phyloP scores from a whole-genome alignment of 768 basidiomycete species.

The Filobasidium wieringae region DNA sequence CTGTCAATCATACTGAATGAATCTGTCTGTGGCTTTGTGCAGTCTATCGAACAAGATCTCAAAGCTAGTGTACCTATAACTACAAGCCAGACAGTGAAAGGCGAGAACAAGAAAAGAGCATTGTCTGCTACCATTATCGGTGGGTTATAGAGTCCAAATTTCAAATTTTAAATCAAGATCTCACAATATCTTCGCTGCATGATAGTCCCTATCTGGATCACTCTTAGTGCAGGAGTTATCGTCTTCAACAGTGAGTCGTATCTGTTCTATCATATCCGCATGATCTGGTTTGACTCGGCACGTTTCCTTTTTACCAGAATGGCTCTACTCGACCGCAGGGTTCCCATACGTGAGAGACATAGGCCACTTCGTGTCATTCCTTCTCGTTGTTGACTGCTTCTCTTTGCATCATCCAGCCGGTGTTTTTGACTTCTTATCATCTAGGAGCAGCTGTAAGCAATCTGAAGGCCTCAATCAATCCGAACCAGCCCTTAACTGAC shows the following conservation, averaged over 20 bases:
- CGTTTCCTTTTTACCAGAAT: background rate
- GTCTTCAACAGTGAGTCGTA: background rate
- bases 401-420: slow-evolving; percentile 71
- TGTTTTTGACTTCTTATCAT: slow-evolving; percentile 86
- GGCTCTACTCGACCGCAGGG: background rate
- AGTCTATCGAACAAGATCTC: background rate
- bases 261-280: background rate
- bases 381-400: too few species aligned
- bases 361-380: too few species aligned
- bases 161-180: background rate
- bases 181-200: background rate
- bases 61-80: background rate
- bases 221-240: background rate
- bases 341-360: background rate
- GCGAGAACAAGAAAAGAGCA: background rate
- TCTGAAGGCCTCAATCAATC: background rate
- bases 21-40: background rate
- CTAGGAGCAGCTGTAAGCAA: slow-evolving; percentile 50
- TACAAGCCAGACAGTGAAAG: background rate
- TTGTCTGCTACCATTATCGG: background rate
- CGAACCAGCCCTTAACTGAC: background rate
- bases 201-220: background rate
- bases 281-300: too few species aligned
- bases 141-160: background rate
- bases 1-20: background rate